Base-by-base conservation (phyloP, 345 rosid genomes). In the Hibiscus trionum region DNA sequence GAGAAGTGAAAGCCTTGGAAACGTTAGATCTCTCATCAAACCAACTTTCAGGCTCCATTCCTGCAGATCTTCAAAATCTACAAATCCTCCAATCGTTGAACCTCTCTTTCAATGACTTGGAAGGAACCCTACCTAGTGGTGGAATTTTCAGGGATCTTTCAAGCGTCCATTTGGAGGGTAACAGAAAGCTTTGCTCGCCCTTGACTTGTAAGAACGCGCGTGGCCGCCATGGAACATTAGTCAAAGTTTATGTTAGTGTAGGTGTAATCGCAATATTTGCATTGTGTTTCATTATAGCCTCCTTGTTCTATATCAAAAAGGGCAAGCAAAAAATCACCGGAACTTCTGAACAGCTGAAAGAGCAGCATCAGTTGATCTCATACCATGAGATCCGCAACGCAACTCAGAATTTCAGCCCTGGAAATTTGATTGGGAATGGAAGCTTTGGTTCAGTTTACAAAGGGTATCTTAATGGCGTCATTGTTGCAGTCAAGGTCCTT, bases 21-120 rank as follows among this genome's bases (percentile, higher is more conserved):
- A 75, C 64, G 26, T 67, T 85, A 14, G 89, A 85, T 77, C 76
- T 85, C 31, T 87, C 91, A 0, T 70, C 80, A 26, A 87, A 85
- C 74, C 68, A 78, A 46, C 64, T 87, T n/a, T 85, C 86, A 6
- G 89, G 87, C 58, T 11, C 63, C 33, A 84, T 87, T 69, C 89
- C 91, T 71, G 4, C 57, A 2, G 78, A 82, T 0, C 76, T 84
- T 50, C 78, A 78, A 75, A 71, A 77, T 11, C 67, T 85, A n/a
- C 67, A 50, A 87, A 85, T 80, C 82, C 71, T 88, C 60, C 57
- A 68, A 35, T 78, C 64, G 50, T 76, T 88, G 76, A 88, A 88
- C 79, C 82, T 87, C 53, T 65, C 88, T 16, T 82, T 77, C 72
- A 87, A 85, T 59, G 63, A 81, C 50, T 84, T 87, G 2, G 82